phyloP scores from a whole-genome alignment of 78 protist species.

The Speleostelium caveatum region DNA sequence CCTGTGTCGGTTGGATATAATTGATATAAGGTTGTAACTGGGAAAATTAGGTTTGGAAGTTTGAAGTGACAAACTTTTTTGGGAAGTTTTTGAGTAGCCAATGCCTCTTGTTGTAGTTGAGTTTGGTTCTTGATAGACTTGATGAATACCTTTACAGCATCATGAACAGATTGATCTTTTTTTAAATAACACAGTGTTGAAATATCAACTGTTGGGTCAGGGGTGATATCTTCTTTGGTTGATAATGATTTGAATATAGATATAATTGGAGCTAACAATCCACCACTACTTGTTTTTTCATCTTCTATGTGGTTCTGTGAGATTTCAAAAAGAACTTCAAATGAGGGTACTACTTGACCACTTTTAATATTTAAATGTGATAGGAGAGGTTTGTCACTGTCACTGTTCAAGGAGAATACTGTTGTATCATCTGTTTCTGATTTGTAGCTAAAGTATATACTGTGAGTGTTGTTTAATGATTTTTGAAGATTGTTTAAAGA shows the following conservation, averaged over 20 bases:
- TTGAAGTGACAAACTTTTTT: slow-evolving; percentile 18
- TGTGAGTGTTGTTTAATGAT: neutral
- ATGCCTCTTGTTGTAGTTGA: neutral
- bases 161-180: neutral
- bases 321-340: neutral
- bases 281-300: neutral
- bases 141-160: neutral
- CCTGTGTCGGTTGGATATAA: neutral
- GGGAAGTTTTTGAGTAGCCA: neutral
- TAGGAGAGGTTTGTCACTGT: neutral
- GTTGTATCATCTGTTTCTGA: no score
- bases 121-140: neutral
- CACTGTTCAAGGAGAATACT: no score
- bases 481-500: neutral
- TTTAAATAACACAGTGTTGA: slow-evolving; percentile 2
- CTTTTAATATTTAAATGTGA: no score
- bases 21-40: slow-evolving; percentile 19
- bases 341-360: no score
- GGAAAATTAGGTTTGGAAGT: slow-evolving; percentile 27
- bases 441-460: neutral
- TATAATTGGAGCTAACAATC: neutral
- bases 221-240: no score
- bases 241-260: neutral
- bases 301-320: neutral
- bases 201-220: neutral